phyloP scores from a whole-genome alignment of 371 early-diverging fungal genomes.

The Apophysomyces ossiformis region DNA sequence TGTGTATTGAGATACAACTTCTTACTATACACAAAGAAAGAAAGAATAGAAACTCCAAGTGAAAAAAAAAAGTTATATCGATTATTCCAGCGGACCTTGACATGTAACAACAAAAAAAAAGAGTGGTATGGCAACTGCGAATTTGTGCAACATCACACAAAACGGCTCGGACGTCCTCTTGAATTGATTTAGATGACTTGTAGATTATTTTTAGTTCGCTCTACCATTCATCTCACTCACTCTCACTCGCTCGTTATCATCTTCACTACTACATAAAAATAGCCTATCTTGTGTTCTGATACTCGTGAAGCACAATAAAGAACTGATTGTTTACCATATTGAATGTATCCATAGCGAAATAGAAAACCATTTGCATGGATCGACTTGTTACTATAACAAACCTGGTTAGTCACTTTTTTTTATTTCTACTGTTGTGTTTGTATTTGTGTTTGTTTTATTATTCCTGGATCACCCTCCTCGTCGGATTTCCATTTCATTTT shows the following conservation, averaged over 20 bases:
- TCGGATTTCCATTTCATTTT: not conserved
- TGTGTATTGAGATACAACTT: not conserved
- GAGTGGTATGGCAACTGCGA: constrained; percentile 1
- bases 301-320: not conserved
- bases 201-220: constrained; percentile 6
- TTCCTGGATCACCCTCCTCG: not conserved
- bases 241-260: not conserved
- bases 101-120: not conserved
- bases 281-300: not conserved
- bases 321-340: not conserved
- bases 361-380: not conserved
- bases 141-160: constrained; percentile 9
- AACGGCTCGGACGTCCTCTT: constrained; percentile 11
- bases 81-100: constrained; percentile 1
- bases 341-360: not conserved
- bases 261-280: too few relatives aligned
- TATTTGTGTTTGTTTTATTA: not conserved
- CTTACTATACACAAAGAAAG: constrained; percentile 5
- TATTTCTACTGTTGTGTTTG: not conserved
- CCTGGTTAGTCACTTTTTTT: not conserved
- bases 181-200: not conserved
- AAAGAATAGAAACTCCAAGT: not conserved
- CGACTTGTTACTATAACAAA: not conserved
- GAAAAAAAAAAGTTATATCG: too few relatives aligned
- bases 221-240: not conserved